A percentile compares a stretch with the other conserved stretches of the same genome.
Evolutionary conservation across 225 moss, liverwort and hornwort species (phyloP).

Genomic region (Asterella californica): DNA sequence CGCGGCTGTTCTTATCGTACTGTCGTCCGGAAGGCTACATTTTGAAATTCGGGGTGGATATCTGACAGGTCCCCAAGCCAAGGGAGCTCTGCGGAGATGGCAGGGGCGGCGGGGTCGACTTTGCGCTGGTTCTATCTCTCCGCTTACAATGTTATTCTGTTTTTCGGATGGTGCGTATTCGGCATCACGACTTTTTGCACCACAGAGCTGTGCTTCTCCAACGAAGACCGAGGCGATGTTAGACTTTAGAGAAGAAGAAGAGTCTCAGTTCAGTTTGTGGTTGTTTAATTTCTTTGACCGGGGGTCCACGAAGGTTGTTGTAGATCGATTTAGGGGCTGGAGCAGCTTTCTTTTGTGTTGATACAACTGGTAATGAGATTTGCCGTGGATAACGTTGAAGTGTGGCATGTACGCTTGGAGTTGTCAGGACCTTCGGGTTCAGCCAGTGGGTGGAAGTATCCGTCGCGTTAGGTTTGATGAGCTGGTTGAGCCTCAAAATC

Average conservation of each 20-base stretch:
- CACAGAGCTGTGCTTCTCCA: neutral
- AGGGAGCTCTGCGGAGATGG: neutral
- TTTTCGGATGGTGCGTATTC: constrained; percentile 61
- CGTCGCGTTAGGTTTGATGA: neutral
- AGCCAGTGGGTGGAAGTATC: neutral
- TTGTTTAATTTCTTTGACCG: neutral
- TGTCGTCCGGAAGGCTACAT: neutral
- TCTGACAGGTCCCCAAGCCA: neutral
- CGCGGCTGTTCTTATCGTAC: too few species aligned
- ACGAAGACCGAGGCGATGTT: too few species aligned
- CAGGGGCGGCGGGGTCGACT: constrained; percentile 13
- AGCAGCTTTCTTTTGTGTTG: neutral
- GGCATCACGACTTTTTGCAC: neutral
- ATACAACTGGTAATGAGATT: neutral
- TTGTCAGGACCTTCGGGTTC: neutral
- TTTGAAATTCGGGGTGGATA: neutral
- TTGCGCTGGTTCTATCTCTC: constrained; percentile 63
- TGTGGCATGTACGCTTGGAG: neutral
- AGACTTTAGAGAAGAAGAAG: neutral
- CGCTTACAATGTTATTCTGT: constrained; percentile 72
- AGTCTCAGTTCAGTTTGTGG: neutral
- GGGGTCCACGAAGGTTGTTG: neutral
- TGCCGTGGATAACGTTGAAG: neutral
- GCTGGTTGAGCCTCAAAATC: neutral
- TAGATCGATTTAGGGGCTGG: neutral